Evolutionary conservation across 306 rosid species (phyloP), one percentile per base, ranked within the genome.

Genomic region (Lotus japonicus): DNA sequence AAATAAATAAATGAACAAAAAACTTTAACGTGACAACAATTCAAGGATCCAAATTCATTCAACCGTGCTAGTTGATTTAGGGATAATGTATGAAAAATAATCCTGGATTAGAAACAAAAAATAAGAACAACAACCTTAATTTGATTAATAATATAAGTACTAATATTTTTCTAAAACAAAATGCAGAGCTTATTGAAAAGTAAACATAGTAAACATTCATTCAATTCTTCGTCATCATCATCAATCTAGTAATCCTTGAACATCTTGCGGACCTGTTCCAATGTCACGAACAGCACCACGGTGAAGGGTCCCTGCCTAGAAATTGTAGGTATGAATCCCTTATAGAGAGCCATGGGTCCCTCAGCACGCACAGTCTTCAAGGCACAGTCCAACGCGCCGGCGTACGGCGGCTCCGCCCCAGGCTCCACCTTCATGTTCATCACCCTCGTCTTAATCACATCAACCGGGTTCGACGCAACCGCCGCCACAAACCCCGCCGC

Each of bases 231-330:
- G 21, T 81, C 54, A 5, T 43, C 61, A 46, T 87, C 33, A 2
- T 52, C 55, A 11, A 44, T 49, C 58, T 3, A 89, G 82, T 84
- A 89, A 79, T 89, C 96, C 64, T 83, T 86, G 35, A 89, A 48
- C 87, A 89, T 33, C 77, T 86, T 86, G 12, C 96, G 85, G 48
- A 89, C 90, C 66, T 89, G 96, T 18, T 89, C 96, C 15, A 89
- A 67, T 7, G 96, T 89, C 31, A 89, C 96, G 52, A 89, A 89
- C 59, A 89, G 84, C 11, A 86, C 92, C 15, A 89, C 84, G 0
- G 96, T 89, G 64, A 89, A 89, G 9, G 96, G 92, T 3, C 96
- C 96, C 70, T 89, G 96, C 77, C 96, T 79, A 0, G 92, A 89
- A 66, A 89, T 89, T 12, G 96, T 89, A 2, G 96, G 96, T 0